Percentiles rank a stretch among this genome's conserved stretches.
Evolutionary conservation across 306 rosid genomes (phyloP).

Genomic region (Acacia confusa): DNA sequence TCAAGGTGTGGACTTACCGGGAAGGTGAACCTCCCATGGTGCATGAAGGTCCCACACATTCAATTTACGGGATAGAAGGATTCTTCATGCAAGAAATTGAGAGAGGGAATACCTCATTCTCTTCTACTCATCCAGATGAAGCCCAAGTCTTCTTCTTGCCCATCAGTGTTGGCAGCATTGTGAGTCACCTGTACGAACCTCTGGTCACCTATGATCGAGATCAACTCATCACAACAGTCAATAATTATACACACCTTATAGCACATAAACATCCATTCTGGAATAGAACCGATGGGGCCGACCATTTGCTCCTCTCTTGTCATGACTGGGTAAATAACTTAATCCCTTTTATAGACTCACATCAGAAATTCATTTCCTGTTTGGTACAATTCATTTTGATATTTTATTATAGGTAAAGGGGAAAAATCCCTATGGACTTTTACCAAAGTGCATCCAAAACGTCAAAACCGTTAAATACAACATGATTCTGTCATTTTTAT

Average conservation of each 20-base stretch:
- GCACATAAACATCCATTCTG: conserved; percentile 24
- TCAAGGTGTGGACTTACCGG: neutral
- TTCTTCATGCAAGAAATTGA: neutral
- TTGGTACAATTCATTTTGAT: neutral
- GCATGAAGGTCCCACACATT: neutral
- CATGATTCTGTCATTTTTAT: too few species aligned
- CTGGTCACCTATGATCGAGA: neutral
- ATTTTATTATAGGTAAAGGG: too few species aligned
- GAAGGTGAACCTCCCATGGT: neutral
- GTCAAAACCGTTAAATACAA: too few species aligned
- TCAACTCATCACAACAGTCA: neutral
- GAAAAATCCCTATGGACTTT: too few species aligned
- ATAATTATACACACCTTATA: neutral
- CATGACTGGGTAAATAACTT: conserved; percentile 30
- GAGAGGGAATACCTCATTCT: neutral
- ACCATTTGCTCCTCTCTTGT: conserved; percentile 36
- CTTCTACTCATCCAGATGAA: neutral
- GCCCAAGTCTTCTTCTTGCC: neutral
- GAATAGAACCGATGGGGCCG: conserved; percentile 24
- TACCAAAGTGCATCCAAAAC: too few species aligned
- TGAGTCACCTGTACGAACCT: neutral
- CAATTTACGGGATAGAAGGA: neutral
- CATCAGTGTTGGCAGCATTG: neutral
- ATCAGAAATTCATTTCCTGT: neutral
- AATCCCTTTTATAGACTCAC: neutral